phyloP scores from a whole-genome alignment of 768 basidiomycete genomes.

The Fibroporia radiculosa region DNA sequence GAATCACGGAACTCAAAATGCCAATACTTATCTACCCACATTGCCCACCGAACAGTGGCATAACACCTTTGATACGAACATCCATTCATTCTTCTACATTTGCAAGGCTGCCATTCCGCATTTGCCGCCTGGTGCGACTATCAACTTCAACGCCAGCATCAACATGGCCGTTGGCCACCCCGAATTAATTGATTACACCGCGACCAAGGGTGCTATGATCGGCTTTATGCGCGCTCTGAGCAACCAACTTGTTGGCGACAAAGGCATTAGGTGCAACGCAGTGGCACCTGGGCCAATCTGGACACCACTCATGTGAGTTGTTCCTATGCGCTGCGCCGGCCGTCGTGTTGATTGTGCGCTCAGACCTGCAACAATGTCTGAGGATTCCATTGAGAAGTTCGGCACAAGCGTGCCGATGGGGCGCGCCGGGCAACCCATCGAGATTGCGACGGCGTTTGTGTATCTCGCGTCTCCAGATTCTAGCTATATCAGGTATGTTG shows the following conservation, averaged over 20 bases:
- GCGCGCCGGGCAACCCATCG: constrained; percentile 43
- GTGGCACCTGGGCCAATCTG: constrained; percentile 39
- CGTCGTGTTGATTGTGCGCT: background rate
- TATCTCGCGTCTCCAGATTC: constrained; percentile 41
- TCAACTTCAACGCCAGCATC: constrained; percentile 38
- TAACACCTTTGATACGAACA: constrained; percentile 31
- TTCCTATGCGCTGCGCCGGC: background rate
- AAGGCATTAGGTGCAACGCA: constrained; percentile 33
- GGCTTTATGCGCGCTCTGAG: constrained; percentile 38
- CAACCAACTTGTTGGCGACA: constrained; percentile 43
- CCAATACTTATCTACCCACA: constrained; percentile 28
- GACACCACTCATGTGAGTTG: constrained; percentile 36
- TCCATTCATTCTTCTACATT: constrained; percentile 40
- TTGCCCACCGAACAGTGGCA: constrained; percentile 36
- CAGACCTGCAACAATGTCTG: constrained; percentile 29
- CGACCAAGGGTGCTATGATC: constrained; percentile 48
- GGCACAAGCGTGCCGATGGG: constrained; percentile 32
- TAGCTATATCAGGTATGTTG: constrained; percentile 32
- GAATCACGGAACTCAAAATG: constrained; percentile 38
- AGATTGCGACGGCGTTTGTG: constrained; percentile 40
- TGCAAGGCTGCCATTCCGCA: constrained; percentile 38
- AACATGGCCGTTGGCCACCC: constrained; percentile 37
- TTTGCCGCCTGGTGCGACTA: constrained; percentile 31
- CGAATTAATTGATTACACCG: constrained; percentile 46
- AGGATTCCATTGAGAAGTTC: constrained; percentile 25